Evolutionary conservation across 495 filamentous ascomycete genomes (phyloP).

Genomic region (Podospora pseudoanserina): DNA sequence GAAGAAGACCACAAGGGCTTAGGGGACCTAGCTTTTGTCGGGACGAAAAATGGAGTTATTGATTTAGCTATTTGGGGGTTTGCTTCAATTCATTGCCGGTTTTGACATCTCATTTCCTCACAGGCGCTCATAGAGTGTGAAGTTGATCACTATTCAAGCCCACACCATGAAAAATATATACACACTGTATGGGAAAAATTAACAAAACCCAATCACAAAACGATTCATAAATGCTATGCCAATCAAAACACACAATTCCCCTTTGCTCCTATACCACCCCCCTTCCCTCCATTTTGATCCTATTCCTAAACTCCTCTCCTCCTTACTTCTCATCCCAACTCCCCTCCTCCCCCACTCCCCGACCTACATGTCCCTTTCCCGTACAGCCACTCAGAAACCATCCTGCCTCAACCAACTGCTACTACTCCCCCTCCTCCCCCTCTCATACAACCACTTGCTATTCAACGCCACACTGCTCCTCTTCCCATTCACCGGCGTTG

Average conservation of each 20-base stretch:
- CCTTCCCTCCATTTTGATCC: not conserved
- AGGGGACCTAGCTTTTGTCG: not conserved
- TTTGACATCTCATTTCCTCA: not conserved
- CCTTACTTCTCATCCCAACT: not conserved
- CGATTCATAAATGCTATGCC: not conserved
- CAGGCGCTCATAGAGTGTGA: too few species aligned
- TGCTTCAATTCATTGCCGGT: not conserved
- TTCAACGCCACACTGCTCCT: conserved; percentile 70
- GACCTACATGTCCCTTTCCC: not conserved
- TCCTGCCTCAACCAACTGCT: conserved; percentile 35
- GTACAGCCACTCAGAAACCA: not conserved
- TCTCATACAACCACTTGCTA: conserved; percentile 92
- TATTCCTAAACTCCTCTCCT: not conserved
- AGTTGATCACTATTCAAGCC: too few species aligned
- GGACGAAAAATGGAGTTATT: not conserved
- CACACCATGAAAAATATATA: not conserved
- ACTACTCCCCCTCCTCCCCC: conserved; percentile 47
- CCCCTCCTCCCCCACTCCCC: not conserved
- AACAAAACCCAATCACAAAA: not conserved
- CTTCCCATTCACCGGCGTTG: conserved; percentile 64
- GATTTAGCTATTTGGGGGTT: not conserved
- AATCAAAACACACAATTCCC: not conserved
- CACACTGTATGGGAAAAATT: not conserved
- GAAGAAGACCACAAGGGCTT: conserved; percentile 8
- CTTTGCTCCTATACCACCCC: not conserved